A percentile compares a stretch with the other conserved stretches of the same genome.
These are phyloP conservation scores for Triadica sebifera DNA, from an alignment of 345 rosid species.

Conservation along the genomic window DNA sequence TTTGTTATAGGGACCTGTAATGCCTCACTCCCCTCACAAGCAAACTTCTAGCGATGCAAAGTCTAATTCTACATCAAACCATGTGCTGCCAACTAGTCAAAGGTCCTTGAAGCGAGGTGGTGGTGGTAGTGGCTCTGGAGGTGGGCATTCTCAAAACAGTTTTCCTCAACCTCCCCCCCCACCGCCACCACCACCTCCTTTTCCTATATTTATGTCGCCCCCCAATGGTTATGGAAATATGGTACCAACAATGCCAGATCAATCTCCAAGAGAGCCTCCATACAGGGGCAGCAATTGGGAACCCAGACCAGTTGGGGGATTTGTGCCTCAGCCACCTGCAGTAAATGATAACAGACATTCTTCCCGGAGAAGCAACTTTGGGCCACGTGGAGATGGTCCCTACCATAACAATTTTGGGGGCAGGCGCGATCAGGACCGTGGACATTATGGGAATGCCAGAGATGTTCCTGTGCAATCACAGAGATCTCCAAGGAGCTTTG, in stretches of 20 bases:
- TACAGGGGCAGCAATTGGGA: constrained; percentile 47
- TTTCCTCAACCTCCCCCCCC: constrained; percentile 32
- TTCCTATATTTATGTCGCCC: constrained; percentile 31
- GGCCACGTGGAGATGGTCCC: constrained; percentile 48
- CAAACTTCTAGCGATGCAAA: constrained; percentile 32
- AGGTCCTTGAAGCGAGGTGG: constrained; percentile 37
- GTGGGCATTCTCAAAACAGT: constrained; percentile 31
- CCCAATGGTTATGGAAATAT: constrained; percentile 35
- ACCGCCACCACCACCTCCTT: constrained; percentile 47
- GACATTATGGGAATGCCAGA: constrained; percentile 43
- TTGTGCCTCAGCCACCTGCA: constrained; percentile 37
- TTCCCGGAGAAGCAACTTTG: constrained; percentile 49
- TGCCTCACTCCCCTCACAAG: constrained; percentile 33
- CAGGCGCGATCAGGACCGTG: constrained; percentile 52
- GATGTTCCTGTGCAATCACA: constrained; percentile 45
- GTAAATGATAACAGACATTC: constrained; percentile 41
- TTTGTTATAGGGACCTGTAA: constrained; percentile 32
- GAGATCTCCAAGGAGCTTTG: constrained; percentile 52
- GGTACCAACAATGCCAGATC: constrained; percentile 33
- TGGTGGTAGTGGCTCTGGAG: constrained; percentile 27
- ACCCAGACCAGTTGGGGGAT: constrained; percentile 40
- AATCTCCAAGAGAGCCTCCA: constrained; percentile 35
- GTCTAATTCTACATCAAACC: constrained; percentile 34
- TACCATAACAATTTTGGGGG: constrained; percentile 41
- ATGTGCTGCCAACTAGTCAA: constrained; percentile 32